These are phyloP conservation scores for Metschnikowia aberdeeniae DNA, from an alignment of 805 yeast genomes.

Conservation along the genomic window DNA sequence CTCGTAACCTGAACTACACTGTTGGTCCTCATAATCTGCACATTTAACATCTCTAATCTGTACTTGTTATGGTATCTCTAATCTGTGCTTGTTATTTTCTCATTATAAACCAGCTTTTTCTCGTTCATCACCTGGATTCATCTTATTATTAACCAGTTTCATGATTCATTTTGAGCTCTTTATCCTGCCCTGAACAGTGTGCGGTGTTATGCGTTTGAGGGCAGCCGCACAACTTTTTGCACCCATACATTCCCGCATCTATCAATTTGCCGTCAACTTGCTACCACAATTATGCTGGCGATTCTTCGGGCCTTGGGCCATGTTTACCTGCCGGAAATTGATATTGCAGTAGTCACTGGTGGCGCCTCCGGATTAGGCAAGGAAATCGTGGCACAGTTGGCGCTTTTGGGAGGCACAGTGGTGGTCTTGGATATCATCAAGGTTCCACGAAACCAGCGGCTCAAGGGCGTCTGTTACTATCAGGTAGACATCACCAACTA, in stretches of 20 bases:
- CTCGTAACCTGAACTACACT: no score
- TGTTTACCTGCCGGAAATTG: conserved; percentile 48
- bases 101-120: no score
- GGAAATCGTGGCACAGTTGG: conserved; percentile 50
- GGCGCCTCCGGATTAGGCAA: conserved; percentile 78
- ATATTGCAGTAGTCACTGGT: conserved; percentile 76
- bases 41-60: no score
- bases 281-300: neutral
- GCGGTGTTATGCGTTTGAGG: no score
- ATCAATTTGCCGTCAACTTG: neutral
- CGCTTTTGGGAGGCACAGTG: conserved; percentile 43
- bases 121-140: no score
- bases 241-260: neutral
- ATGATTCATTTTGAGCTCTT: no score
- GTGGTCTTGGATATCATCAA: conserved; percentile 60
- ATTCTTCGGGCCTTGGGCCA: conserved; percentile 41
- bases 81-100: no score
- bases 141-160: no score
- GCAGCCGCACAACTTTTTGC: neutral
- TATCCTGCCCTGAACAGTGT: no score
- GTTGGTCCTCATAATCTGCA: no score
- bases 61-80: no score
- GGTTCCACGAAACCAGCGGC: conserved; percentile 33
- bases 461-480: conserved; percentile 48
- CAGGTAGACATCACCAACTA: conserved; percentile 66